phyloP scores from a whole-genome alignment of 2,329 filamentous ascomycete genomes.

The Calonectria leucothoes region DNA sequence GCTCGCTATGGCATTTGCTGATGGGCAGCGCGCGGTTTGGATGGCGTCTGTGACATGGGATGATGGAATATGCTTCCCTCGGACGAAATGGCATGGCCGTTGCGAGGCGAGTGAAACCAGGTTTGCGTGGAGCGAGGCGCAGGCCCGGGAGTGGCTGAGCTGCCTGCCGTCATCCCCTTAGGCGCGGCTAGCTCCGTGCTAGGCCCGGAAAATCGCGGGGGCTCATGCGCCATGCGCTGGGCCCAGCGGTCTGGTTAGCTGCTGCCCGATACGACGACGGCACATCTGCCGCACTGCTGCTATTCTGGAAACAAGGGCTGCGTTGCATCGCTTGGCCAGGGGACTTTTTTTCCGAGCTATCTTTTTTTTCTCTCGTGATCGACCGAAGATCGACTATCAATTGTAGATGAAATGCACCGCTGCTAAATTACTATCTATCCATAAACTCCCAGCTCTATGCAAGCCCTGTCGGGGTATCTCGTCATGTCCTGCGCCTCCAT shows the following conservation, averaged over 20 bases:
- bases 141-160: slow-evolving; percentile 1
- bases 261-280: neutral
- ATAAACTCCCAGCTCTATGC: neutral
- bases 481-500: neutral
- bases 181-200: neutral
- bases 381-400: neutral
- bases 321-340: neutral
- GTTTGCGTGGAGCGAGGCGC: neutral
- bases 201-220: neutral
- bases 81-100: neutral
- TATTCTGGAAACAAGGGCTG: neutral
- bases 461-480: neutral
- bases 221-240: neutral
- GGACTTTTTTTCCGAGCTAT: neutral
- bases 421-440: neutral
- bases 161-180: neutral
- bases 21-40: neutral
- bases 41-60: slow-evolving; percentile 1
- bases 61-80: neutral
- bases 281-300: neutral
- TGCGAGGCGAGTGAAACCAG: neutral
- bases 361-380: neutral
- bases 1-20: slow-evolving; percentile 7
- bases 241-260: neutral
- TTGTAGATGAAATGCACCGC: neutral